Evolutionary conservation across 371 early-diverging fungal species (phyloP), one percentile per base, ranked within the genome.

Genomic region (Mortierella sp.): DNA sequence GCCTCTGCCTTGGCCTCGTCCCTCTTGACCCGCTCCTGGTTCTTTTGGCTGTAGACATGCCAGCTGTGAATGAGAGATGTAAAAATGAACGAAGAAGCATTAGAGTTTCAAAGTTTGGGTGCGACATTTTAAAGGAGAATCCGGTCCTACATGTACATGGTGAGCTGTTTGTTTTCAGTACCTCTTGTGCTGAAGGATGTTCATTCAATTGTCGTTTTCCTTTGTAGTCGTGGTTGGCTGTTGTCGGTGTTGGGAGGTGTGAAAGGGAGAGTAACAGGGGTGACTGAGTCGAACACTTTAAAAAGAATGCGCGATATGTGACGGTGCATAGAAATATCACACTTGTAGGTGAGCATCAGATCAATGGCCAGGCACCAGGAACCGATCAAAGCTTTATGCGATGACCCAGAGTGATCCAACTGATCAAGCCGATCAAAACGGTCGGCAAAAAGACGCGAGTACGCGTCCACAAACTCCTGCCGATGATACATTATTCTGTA

Each of bases 11-110:
- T 85, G 34, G 92, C 95, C 76, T 96, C 96, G 78, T 96, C 96
- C 77, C 87, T 80, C 38, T 89, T 89, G 44, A 96, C 95, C 74
- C 84, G 83, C 73, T 95, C 95, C 26, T 91, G 89, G 81, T 95
- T 96, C 80, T 92, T 92, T 76, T 91, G 91, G 81, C 90, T 95
- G 77, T 96, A 95, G 26, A 96, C 96, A 83, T 96, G 93, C 94
- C 95, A 96, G 60, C 95, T 94, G 73, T 2, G 42, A 72, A 48
- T 47, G 14, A 54, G 60, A 73, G 21, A 21, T 31, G 21, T 45
- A 44, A 14, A 34, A 38, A 54, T 31, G 45, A 44, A 16, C 45
- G 21, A 82, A 52, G n/a, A 54, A 45, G 10, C 16, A 4, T 45
- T 26, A 44, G 6, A 63, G 21, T 38, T 38, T 38, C 24, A 48